Percentiles rank a stretch among this genome's conserved stretches.
Evolutionary conservation across 2,329 filamentous ascomycete genomes (phyloP).

Genomic region (Ceratocystis papillata): DNA sequence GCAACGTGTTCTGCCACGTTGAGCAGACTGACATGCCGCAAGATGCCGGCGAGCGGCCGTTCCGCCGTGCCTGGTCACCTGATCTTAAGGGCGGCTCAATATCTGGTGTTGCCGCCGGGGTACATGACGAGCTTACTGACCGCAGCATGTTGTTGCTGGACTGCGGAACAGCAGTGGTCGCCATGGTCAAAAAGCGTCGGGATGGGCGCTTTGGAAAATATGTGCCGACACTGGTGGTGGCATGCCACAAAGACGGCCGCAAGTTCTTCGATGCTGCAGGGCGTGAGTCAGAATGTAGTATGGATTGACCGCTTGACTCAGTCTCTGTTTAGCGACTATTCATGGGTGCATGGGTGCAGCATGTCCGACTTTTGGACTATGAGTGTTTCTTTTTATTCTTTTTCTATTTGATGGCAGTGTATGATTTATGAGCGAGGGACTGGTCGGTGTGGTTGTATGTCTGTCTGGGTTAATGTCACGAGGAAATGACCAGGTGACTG

Average conservation of each 20-base stretch:
- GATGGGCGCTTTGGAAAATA: conserved; percentile 16
- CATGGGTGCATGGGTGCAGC: neutral
- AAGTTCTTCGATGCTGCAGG: conserved; percentile 21
- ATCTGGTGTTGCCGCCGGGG: neutral
- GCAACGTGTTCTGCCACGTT: conserved; percentile 17
- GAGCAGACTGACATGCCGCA: conserved; percentile 17
- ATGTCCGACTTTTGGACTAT: neutral
- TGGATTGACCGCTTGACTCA: neutral
- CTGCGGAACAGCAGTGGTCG: conserved; percentile 22
- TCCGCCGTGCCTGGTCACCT: conserved; percentile 20
- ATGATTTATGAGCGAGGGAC: conserved; percentile 3
- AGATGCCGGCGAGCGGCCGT: conserved; percentile 15
- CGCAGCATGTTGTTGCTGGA: conserved; percentile 21
- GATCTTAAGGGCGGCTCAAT: conserved; percentile 10
- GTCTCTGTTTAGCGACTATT: neutral
- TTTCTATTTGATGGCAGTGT: neutral
- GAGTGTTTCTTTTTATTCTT: neutral
- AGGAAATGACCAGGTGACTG: neutral
- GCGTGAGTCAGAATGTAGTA: conserved; percentile 6
- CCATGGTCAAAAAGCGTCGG: conserved; percentile 23
- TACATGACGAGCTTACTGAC: conserved; percentile 16
- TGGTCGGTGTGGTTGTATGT: neutral
- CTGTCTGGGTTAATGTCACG: neutral
- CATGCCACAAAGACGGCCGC: conserved; percentile 23
- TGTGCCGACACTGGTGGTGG: conserved; percentile 20